Base-by-base conservation (phyloP, 768 basidiomycete species). In the Mycena galopus region DNA sequence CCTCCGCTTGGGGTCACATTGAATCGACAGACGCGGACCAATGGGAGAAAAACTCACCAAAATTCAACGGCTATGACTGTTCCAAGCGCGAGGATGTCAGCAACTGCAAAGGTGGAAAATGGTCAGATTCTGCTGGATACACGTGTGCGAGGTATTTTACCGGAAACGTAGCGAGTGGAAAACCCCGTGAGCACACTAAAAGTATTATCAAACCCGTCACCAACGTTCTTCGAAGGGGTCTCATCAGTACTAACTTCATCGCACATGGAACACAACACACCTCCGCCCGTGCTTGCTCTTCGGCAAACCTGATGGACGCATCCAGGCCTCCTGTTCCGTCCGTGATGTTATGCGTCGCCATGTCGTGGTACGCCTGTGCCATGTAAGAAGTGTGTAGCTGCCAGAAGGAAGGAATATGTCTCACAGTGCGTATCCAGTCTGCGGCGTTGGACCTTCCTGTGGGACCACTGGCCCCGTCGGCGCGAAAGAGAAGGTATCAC, bases 1-100 rank as follows among this genome's bases (percentile, higher is more conserved):
- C 47, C 47, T 50, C 47, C 47, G 23, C 47, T 50, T 50, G n/a
- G 47, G 23, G 47, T 50, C 17, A 23, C 47, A 50, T 50, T 50
- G 47, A 23, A 5, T 50, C 47, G 23, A 23, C 47, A 50, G 47
- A 50, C 23, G 47, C n/a, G 47, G 23, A 32, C 35, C 58, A 17
- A 60, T 42, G n/a, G 42, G 37, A 35, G 58, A 39, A 37, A 60
- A n/a, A 39, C 61, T 44, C 39, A 63, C 61, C 61, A 69, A 27
- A 25, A n/a, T 55, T 63, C 61, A 27, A 63, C 42, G 19, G 68
- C 68, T 35, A 69, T 56, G 19, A 69, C 51, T n/a, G 39, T 44
- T 30, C 60, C 61, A 47, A 69, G 30, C 21, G 68, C 68, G 60
- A 62, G 37, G 59, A 32, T 11, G 59, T 69, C 60, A 27, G 60